phyloP scores from a whole-genome alignment of 768 basidiomycete genomes.

The Pleurotus eryngii region DNA sequence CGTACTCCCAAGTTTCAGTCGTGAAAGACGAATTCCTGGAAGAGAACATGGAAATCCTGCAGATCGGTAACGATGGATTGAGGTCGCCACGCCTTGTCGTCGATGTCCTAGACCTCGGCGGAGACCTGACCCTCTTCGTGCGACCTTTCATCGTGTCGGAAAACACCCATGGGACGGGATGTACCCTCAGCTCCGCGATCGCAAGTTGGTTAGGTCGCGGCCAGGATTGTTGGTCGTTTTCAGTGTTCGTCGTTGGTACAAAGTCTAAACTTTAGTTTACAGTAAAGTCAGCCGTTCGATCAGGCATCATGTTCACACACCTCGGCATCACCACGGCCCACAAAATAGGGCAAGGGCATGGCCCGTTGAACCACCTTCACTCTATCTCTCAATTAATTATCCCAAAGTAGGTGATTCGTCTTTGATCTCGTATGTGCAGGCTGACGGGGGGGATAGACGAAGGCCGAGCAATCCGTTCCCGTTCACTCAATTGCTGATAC shows the following conservation, averaged over 20 bases:
- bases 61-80: slow-evolving; percentile 19
- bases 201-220: slow-evolving; percentile 62
- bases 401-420: slow-evolving; percentile 34
- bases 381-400: slow-evolving; percentile 45
- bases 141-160: slow-evolving; percentile 60
- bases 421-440: neutral
- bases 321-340: slow-evolving; percentile 67
- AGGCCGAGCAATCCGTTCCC: slow-evolving; percentile 64
- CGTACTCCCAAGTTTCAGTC: slow-evolving; percentile 31
- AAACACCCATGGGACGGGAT: slow-evolving; percentile 91
- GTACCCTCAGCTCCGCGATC: slow-evolving; percentile 84
- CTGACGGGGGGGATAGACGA: slow-evolving; percentile 35
- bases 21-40: slow-evolving; percentile 42
- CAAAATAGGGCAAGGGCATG: slow-evolving; percentile 69
- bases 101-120: slow-evolving; percentile 53
- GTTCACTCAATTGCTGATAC: slow-evolving; percentile 62
- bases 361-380: slow-evolving; percentile 87
- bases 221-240: slow-evolving; percentile 29
- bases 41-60: slow-evolving; percentile 66
- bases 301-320: slow-evolving; percentile 72
- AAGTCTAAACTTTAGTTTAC: neutral
- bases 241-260: neutral
- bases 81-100: slow-evolving; percentile 43
- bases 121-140: slow-evolving; percentile 46
- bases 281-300: slow-evolving; percentile 57